phyloP scores from a whole-genome alignment of 2,329 filamentous ascomycete species.

The Torrubiella hemipterigena region DNA sequence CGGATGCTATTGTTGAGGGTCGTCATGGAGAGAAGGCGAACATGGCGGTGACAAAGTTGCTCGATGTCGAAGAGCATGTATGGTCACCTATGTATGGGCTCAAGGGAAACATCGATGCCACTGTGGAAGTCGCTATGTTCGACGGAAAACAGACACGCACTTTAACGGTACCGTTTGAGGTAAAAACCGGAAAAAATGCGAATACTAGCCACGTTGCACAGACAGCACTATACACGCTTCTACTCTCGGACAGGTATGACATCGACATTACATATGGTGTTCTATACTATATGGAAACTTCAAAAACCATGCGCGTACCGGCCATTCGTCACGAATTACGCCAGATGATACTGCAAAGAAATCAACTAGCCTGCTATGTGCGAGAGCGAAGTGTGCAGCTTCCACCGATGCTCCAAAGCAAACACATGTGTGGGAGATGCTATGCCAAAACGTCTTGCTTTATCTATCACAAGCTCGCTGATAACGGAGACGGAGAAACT shows the following conservation, averaged over 20 bases:
- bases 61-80: slow-evolving; percentile 94
- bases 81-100: slow-evolving; percentile 97
- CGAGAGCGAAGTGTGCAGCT: slow-evolving; percentile 68
- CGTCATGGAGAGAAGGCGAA: slow-evolving; percentile 63
- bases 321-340: slow-evolving; percentile 78
- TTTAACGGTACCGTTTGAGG: slow-evolving; percentile 82
- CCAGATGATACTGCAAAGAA: slow-evolving; percentile 95
- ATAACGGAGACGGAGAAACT: slow-evolving; percentile 68
- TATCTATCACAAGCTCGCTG: slow-evolving; percentile 82
- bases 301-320: slow-evolving; percentile 74
- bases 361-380: slow-evolving; percentile 75
- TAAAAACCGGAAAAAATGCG: slow-evolving; percentile 84
- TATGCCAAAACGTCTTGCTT: slow-evolving; percentile 89
- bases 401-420: slow-evolving; percentile 74
- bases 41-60: slow-evolving; percentile 82
- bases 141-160: slow-evolving; percentile 55
- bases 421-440: slow-evolving; percentile 72
- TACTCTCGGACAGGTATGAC: slow-evolving; percentile 91
- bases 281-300: slow-evolving; percentile 89
- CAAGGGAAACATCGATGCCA: slow-evolving; percentile 96
- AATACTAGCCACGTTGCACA: slow-evolving; percentile 81
- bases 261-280: slow-evolving; percentile 83
- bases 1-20: slow-evolving; percentile 65
- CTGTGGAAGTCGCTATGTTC: slow-evolving; percentile 74
- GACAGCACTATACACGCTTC: slow-evolving; percentile 84